phyloP scores from a whole-genome alignment of 2,329 filamentous ascomycete genomes.

The Thielaviopsis punctulata region DNA sequence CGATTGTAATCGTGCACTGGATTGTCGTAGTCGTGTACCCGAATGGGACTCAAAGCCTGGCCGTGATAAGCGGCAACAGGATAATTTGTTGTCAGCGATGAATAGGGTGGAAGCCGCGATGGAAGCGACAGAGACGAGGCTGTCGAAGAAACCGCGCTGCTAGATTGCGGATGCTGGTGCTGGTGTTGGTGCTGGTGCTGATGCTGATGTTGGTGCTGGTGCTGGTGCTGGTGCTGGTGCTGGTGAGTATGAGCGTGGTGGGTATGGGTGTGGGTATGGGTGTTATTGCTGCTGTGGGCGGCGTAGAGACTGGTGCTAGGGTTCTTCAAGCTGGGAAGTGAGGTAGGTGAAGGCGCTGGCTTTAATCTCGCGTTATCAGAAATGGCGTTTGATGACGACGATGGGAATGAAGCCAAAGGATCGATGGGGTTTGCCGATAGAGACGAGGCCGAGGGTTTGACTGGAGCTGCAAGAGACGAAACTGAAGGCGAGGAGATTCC shows the following conservation, averaged over 20 bases:
- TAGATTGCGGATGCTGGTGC: slow-evolving; percentile 2
- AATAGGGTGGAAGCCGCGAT: slow-evolving; percentile 7
- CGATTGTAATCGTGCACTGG: slow-evolving; percentile 11
- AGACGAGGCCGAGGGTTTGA: background rate
- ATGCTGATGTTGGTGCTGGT: too few relatives aligned
- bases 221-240: slow-evolving; percentile 1
- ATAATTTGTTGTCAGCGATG: slow-evolving; percentile 1
- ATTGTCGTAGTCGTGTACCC: slow-evolving; percentile 8
- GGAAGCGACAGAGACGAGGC: slow-evolving; percentile 8
- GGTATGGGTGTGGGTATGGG: background rate
- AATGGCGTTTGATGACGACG: background rate
- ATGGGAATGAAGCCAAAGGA: background rate
- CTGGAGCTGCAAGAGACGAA: background rate
- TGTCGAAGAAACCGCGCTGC: slow-evolving; percentile 10
- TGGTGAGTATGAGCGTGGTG: background rate
- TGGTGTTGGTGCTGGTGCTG: too few relatives aligned
- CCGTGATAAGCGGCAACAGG: background rate
- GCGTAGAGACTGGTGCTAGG: slow-evolving; percentile 3
- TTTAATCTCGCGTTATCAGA: background rate
- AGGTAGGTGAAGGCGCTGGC: background rate
- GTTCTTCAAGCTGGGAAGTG: slow-evolving; percentile 9
- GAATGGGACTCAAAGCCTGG: slow-evolving; percentile 1
- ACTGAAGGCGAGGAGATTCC: background rate
- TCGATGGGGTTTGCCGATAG: background rate
- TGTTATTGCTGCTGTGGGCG: background rate